Percentiles rank a stretch among this genome's conserved stretches.
Conservation (phyloP, 140 eudicot species). For the Ambrosia hybrid region DNA sequence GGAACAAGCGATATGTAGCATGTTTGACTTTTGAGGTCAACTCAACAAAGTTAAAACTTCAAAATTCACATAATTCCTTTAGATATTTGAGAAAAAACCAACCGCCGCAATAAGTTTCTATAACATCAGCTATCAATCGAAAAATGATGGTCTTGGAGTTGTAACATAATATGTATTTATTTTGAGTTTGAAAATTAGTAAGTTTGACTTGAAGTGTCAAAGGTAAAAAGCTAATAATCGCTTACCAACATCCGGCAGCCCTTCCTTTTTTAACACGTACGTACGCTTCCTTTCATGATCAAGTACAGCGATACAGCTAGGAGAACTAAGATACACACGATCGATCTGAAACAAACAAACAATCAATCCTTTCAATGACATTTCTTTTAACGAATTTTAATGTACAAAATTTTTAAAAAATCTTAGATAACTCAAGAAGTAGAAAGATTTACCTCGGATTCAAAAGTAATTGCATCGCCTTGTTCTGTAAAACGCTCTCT, state of each 20-base stretch:
- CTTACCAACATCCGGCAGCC: conserved; percentile 93
- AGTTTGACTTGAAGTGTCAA: conserved; percentile 17
- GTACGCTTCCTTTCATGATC: conserved; percentile 95
- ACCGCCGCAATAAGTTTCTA: neutral
- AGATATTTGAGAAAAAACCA: neutral
- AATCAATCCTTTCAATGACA: neutral
- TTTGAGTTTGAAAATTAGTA: neutral
- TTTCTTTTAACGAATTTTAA: neutral
- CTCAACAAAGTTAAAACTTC: neutral
- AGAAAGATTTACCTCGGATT: conserved; percentile 59
- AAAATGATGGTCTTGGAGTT: neutral
- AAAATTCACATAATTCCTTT: neutral
- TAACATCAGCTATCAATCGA: neutral
- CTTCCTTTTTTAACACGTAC: conserved; percentile 69
- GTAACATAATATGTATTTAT: neutral
- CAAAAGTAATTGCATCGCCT: conserved; percentile 88
- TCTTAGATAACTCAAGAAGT: neutral
- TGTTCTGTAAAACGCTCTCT: conserved; percentile 83
- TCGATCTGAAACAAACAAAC: conserved; percentile 67
- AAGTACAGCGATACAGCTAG: conserved; percentile 73
- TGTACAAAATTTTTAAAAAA: neutral
- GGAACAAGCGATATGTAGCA: neutral
- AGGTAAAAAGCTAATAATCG: neutral
- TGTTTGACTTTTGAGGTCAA: conserved; percentile 21
- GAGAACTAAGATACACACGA: conserved; percentile 77